Conservation (phyloP, 192 early-diverging fungal species). For the Pilaira anomala region DNA sequence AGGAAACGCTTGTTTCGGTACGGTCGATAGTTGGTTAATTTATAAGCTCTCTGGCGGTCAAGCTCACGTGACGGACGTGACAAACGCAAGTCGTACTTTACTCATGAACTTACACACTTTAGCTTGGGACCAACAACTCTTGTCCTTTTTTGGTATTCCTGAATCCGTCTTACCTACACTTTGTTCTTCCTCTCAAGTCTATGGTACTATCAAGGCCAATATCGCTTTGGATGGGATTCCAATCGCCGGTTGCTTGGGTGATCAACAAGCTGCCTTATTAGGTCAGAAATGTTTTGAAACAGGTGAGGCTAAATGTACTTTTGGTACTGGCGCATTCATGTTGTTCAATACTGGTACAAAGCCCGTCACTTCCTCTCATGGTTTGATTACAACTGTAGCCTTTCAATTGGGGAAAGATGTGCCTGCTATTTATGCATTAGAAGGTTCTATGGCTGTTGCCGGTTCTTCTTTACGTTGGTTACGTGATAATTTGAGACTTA, state of each 20-base stretch:
- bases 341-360: slow-evolving; percentile 89
- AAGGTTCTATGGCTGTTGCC: slow-evolving; percentile 89
- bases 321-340: slow-evolving; percentile 95
- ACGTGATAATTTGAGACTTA: slow-evolving; percentile 81
- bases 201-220: slow-evolving; percentile 52
- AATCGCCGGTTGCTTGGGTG: slow-evolving; percentile 84
- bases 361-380: slow-evolving; percentile 72
- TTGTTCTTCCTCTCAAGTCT: slow-evolving; percentile 75
- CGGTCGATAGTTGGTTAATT: slow-evolving; percentile 91
- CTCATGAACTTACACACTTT: slow-evolving; percentile 84
- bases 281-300: slow-evolving; percentile 84
- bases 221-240: slow-evolving; percentile 69
- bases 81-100: slow-evolving; percentile 93
- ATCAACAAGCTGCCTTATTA: slow-evolving; percentile 92
- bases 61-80: slow-evolving; percentile 84
- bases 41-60: slow-evolving; percentile 84
- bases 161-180: slow-evolving; percentile 66
- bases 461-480: slow-evolving; percentile 91
- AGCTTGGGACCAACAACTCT: slow-evolving; percentile 70
- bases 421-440: slow-evolving; percentile 74
- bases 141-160: slow-evolving; percentile 73
- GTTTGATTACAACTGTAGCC: slow-evolving; percentile 89
- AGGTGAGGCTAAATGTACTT: slow-evolving; percentile 92
- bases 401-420: slow-evolving; percentile 78
- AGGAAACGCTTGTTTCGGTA: slow-evolving; percentile 77